Conservation (phyloP, 1,139 yeast genomes). For the Petasospora fabianii region DNA sequence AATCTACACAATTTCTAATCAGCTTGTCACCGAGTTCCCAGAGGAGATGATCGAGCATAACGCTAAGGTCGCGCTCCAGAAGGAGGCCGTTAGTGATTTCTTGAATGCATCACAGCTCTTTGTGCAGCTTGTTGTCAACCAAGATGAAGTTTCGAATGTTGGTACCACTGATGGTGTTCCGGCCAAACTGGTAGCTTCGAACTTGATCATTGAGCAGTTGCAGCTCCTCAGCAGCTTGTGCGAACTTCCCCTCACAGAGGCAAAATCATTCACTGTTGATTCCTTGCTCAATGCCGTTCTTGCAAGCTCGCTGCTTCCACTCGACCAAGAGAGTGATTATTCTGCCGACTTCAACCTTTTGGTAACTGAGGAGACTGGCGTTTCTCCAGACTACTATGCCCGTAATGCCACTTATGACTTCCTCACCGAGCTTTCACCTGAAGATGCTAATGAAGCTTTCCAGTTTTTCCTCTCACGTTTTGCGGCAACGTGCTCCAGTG, state of each 20-base stretch:
- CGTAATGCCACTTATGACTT: slow-evolving; percentile 55
- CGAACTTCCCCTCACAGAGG: slow-evolving; percentile 10
- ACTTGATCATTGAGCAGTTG: slow-evolving; percentile 30
- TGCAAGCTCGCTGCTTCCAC: slow-evolving; percentile 14
- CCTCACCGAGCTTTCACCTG: slow-evolving; percentile 40
- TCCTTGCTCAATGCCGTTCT: slow-evolving; percentile 13
- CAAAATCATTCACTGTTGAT: neutral
- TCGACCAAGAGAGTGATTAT: slow-evolving; percentile 35
- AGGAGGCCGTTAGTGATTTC: slow-evolving; percentile 24
- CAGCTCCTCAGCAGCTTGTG: slow-evolving; percentile 28
- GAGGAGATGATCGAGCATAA: slow-evolving; percentile 22
- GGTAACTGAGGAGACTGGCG: slow-evolving; percentile 70
- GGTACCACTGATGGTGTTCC: slow-evolving; percentile 13
- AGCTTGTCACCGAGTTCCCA: slow-evolving; percentile 32
- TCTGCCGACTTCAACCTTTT: slow-evolving; percentile 59
- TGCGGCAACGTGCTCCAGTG: slow-evolving; percentile 7
- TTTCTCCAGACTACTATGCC: slow-evolving; percentile 44
- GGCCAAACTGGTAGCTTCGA: slow-evolving; percentile 25
- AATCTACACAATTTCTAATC: slow-evolving; percentile 28
- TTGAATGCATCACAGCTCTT: slow-evolving; percentile 14
- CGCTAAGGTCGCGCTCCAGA: slow-evolving; percentile 19
- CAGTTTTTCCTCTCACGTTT: slow-evolving; percentile 7
- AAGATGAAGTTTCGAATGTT: slow-evolving; percentile 10
- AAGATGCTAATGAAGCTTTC: slow-evolving; percentile 27
- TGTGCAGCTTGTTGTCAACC: slow-evolving; percentile 12